Conservation (phyloP, 2,329 filamentous ascomycete species). For the Cordyceps cicadae region DNA sequence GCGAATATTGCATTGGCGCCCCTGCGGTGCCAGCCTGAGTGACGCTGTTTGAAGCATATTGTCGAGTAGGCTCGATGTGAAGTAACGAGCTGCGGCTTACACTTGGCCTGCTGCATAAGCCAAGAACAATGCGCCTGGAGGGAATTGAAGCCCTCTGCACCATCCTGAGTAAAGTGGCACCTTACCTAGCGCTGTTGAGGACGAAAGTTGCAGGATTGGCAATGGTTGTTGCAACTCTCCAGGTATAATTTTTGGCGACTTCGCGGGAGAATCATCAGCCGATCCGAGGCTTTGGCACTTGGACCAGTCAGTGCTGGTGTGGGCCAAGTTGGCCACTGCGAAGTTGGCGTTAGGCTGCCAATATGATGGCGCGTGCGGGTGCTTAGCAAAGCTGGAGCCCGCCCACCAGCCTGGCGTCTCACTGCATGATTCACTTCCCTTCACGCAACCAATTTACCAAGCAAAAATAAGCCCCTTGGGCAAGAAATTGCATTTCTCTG, state of each 20-base stretch:
- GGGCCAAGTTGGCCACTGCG: background rate
- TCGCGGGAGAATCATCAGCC: slow-evolving; percentile 12
- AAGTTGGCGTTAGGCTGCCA: slow-evolving; percentile 3
- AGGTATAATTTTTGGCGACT: background rate
- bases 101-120: background rate
- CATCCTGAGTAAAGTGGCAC: background rate
- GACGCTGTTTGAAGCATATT: slow-evolving; percentile 9
- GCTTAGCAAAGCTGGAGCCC: slow-evolving; percentile 8
- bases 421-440: slow-evolving; percentile 4
- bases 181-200: background rate
- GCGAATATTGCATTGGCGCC: slow-evolving; percentile 42
- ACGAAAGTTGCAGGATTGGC: background rate
- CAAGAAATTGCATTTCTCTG: background rate
- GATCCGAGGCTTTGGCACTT: background rate
- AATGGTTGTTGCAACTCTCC: background rate
- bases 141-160: background rate
- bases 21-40: slow-evolving; percentile 16
- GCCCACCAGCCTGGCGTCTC: background rate
- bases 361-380: slow-evolving; percentile 9
- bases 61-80: background rate
- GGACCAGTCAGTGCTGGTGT: background rate
- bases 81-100: background rate
- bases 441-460: slow-evolving; percentile 4
- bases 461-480: background rate
- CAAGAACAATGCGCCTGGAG: background rate